Percentiles rank a stretch among this genome's conserved stretches.
phyloP scores from a whole-genome alignment of 805 yeast species.

The Lachancea meyersii region DNA sequence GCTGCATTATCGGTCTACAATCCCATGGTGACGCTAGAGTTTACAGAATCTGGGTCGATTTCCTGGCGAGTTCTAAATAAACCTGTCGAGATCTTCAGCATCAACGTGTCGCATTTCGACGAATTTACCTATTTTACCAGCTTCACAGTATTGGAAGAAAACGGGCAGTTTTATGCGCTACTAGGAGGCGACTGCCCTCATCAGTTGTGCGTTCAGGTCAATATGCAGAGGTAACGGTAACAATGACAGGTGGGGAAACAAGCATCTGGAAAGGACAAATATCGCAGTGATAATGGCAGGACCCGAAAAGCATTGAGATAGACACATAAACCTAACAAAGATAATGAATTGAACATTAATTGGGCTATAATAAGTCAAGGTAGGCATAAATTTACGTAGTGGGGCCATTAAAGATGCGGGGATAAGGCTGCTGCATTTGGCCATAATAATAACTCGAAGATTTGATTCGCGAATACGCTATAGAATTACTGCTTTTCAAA shows the following conservation, averaged over 20 bases:
- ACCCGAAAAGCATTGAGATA: too few species aligned
- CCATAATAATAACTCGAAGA: too few species aligned
- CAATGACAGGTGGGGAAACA: background rate
- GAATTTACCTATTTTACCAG: slow-evolving; percentile 10
- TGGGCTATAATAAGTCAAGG: too few species aligned
- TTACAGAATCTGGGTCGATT: slow-evolving; percentile 6
- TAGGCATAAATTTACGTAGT: too few species aligned
- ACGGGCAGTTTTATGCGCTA: slow-evolving; percentile 3
- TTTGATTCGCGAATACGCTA: too few species aligned
- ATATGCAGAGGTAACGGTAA: background rate
- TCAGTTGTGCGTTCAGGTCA: background rate
- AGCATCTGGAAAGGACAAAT: background rate
- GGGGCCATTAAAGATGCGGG: too few species aligned
- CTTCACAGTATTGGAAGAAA: slow-evolving; percentile 11
- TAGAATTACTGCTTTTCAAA: too few species aligned
- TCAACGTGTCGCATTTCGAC: slow-evolving; percentile 7
- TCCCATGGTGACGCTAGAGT: background rate
- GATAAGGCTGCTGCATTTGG: too few species aligned
- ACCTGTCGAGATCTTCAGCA: slow-evolving; percentile 8
- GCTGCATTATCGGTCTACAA: slow-evolving; percentile 11
- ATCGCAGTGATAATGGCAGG: too few species aligned
- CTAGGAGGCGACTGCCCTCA: slow-evolving; percentile 8
- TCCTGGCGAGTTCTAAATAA: slow-evolving; percentile 4
- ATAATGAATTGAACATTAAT: too few species aligned
- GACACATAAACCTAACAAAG: too few species aligned